phyloP scores from a whole-genome alignment of 148 eudicot genomes.

The Beta vulgaris region DNA sequence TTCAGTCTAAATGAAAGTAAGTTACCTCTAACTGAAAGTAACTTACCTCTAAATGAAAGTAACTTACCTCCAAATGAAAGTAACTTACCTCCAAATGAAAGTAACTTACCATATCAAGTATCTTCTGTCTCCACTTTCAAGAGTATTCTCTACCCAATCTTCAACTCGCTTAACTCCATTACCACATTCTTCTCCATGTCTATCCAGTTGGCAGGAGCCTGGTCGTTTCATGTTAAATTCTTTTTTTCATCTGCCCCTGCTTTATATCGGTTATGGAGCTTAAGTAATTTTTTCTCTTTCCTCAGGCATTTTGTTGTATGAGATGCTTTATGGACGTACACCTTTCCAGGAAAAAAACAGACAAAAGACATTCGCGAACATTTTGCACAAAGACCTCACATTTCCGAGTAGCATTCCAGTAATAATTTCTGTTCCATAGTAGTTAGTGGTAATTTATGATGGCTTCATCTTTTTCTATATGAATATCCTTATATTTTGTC shows the following conservation, averaged over 20 bases:
- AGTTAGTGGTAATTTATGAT: background rate
- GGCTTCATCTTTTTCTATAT: background rate
- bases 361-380: conserved; percentile 88
- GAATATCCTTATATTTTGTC: no score
- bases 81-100: no score
- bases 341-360: conserved; percentile 95
- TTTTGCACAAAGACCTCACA: conserved; percentile 88
- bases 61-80: no score
- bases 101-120: no score
- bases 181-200: no score
- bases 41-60: no score
- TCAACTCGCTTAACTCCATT: no score
- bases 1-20: no score
- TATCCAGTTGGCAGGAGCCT: background rate
- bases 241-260: background rate
- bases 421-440: conserved; percentile 21
- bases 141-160: no score
- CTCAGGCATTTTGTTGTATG: conserved; percentile 79
- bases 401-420: conserved; percentile 97
- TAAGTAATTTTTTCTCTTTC: conserved; percentile 14
- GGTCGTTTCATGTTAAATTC: background rate
- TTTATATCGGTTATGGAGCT: background rate
- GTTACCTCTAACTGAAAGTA: no score
- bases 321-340: conserved; percentile 98
- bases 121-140: no score